phyloP scores from a whole-genome alignment of 495 filamentous ascomycete species.

The Tuber aestivum region DNA sequence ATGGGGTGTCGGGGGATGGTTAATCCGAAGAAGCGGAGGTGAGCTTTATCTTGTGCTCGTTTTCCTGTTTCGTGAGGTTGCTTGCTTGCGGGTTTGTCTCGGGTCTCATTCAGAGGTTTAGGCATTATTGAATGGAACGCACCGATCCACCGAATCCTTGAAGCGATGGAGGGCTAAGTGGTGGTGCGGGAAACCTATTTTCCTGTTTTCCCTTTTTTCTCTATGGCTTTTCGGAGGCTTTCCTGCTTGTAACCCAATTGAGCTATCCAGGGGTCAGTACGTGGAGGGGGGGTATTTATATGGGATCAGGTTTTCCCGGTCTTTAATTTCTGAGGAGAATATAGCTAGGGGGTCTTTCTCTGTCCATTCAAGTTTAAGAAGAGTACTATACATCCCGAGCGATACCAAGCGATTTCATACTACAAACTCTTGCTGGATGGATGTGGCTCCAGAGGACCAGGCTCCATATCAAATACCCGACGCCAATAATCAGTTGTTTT shows the following conservation, averaged over 20 bases:
- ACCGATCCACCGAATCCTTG: neutral
- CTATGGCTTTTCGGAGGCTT: neutral
- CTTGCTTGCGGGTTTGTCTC: neutral
- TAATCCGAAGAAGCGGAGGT: neutral
- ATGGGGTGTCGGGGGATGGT: constrained; percentile 12
- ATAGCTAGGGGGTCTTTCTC: neutral
- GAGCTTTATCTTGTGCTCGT: neutral
- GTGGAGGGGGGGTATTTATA: neutral
- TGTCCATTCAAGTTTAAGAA: neutral
- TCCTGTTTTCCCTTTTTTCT: neutral
- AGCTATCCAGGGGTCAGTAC: neutral
- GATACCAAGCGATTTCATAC: neutral
- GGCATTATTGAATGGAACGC: neutral
- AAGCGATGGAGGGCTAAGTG: neutral
- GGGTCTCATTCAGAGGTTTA: neutral
- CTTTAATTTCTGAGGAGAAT: neutral
- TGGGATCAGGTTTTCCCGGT: neutral
- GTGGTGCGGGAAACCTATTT: neutral
- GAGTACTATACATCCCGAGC: neutral
- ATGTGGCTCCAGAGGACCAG: neutral
- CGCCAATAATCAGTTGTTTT: no score
- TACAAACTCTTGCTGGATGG: neutral
- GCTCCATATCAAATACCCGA: no score
- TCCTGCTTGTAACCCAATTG: neutral
- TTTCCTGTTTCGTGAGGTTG: neutral